phyloP scores from a whole-genome alignment of 2,329 filamentous ascomycete genomes.

The Coniochaeta sp. region DNA sequence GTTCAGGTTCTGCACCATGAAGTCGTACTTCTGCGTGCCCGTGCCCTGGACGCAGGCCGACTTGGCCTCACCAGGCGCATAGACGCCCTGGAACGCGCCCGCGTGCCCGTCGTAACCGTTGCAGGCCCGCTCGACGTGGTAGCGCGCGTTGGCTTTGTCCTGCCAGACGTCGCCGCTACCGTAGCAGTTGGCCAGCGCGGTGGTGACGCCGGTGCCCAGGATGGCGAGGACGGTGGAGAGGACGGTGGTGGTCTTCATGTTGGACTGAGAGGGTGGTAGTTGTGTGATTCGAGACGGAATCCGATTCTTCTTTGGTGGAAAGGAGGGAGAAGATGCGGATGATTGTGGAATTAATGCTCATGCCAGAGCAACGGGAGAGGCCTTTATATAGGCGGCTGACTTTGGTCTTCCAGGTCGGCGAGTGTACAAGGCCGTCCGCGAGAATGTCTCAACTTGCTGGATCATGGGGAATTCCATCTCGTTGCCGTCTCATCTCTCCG shows the following conservation, averaged over 20 bases:
- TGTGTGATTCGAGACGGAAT: background rate
- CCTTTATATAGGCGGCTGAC: background rate
- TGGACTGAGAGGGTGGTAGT: background rate
- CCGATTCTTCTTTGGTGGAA: background rate
- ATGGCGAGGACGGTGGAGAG: conserved; percentile 1
- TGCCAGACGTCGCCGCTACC: conserved; percentile 2
- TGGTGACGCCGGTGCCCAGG: background rate
- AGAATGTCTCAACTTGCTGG: too few species aligned
- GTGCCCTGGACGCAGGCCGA: conserved; percentile 2
- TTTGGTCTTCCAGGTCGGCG: too few species aligned
- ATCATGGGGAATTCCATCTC: too few species aligned
- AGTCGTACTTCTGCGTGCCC: background rate
- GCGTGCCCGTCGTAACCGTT: background rate
- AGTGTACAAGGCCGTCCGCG: too few species aligned
- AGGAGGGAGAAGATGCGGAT: background rate
- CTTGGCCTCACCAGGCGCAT: conserved; percentile 1
- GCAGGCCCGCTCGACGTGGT: conserved; percentile 3
- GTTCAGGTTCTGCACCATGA: conserved; percentile 3
- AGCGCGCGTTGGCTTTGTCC: conserved; percentile 1
- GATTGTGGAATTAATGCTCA: background rate
- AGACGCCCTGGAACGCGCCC: conserved; percentile 1
- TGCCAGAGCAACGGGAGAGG: background rate
- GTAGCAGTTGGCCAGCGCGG: background rate
- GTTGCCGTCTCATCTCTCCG: too few species aligned
- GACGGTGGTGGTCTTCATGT: conserved; percentile 2